Percentiles rank a stretch among this genome's conserved stretches.
These are phyloP conservation scores for Suillus placidus DNA, from an alignment of 768 basidiomycete genomes.

Conservation along the genomic window DNA sequence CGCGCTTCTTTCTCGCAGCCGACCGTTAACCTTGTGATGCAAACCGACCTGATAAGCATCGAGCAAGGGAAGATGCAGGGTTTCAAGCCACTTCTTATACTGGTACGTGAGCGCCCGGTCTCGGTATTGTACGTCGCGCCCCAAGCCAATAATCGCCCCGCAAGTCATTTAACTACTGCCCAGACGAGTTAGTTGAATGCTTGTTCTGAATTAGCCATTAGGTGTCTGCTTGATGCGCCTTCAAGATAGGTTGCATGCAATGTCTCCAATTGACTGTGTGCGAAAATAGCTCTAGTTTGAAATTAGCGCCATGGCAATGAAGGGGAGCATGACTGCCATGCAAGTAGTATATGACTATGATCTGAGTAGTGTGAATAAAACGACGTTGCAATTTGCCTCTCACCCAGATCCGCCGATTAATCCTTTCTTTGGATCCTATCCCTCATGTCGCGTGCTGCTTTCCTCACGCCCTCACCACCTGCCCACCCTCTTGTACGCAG, in stretches of 20 bases:
- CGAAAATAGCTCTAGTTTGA: neutral
- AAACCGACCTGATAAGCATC: neutral
- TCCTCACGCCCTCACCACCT: constrained; percentile 65
- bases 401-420: neutral
- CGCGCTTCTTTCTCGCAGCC: neutral
- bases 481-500: constrained; percentile 82
- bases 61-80: neutral
- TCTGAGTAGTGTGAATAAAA: constrained; percentile 8
- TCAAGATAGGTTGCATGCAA: neutral
- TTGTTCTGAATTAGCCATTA: neutral
- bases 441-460: constrained; percentile 54
- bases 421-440: constrained; percentile 32
- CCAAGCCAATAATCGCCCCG: neutral
- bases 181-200: neutral
- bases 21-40: neutral
- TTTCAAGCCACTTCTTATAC: neutral
- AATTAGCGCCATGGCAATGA: neutral
- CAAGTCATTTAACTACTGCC: neutral
- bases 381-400: neutral
- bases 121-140: neutral
- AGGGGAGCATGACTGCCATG: neutral
- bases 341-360: neutral
- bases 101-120: neutral
- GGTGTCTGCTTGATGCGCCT: neutral
- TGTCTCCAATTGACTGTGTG: neutral